A percentile compares a stretch with the other conserved stretches of the same genome.
phyloP scores from a whole-genome alignment of 129 eudicot species.

The Oenanthe sinensis region DNA sequence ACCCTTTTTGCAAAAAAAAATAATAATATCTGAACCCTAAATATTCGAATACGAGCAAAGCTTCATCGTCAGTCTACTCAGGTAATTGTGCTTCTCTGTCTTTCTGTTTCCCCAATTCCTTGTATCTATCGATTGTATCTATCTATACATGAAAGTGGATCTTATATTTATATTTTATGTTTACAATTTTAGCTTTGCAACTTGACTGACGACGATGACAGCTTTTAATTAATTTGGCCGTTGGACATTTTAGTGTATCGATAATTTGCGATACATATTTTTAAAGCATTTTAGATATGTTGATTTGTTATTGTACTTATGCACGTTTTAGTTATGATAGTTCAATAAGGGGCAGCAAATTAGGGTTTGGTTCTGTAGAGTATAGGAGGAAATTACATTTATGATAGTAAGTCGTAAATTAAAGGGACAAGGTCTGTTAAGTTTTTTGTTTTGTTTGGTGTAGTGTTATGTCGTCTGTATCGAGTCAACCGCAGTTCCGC shows the following conservation, averaged over 20 bases:
- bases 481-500: slow-evolving; percentile 15
- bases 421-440: neutral
- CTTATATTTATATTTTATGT: too few species aligned
- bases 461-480: slow-evolving; percentile 8
- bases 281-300: too few species aligned
- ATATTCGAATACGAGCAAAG: neutral
- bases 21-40: neutral
- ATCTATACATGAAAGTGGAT: too few species aligned
- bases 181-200: too few species aligned
- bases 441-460: neutral
- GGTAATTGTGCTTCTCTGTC: neutral
- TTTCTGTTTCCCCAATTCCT: neutral
- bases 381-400: neutral
- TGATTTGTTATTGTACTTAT: too few species aligned
- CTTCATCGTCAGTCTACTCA: neutral
- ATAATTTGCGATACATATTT: neutral
- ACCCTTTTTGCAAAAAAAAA: too few species aligned
- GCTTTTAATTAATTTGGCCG: too few species aligned
- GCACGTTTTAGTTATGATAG: neutral
- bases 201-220: too few species aligned
- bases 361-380: neutral
- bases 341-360: too few species aligned
- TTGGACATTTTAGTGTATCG: neutral
- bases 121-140: too few species aligned
- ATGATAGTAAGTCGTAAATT: neutral